Evolutionary conservation across 2,329 filamentous ascomycete genomes (phyloP).

Genomic region (Penicillium sp.): DNA sequence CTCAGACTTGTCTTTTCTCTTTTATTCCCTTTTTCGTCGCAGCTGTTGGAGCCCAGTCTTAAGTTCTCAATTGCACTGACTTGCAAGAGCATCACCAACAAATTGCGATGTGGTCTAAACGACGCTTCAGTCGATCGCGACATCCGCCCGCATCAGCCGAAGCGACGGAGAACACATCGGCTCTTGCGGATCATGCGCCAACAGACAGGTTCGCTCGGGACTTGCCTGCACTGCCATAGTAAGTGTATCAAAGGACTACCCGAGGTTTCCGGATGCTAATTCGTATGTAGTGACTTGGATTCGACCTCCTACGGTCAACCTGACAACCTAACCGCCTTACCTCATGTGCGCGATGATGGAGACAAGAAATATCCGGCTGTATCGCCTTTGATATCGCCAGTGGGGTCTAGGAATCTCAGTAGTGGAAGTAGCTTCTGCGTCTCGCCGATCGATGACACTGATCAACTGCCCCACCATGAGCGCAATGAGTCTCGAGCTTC

Average conservation of each 20-base stretch:
- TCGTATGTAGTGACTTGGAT: slow-evolving; percentile 5
- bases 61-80: background rate
- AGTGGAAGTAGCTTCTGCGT: slow-evolving; percentile 23
- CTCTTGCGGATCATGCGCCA: slow-evolving; percentile 30
- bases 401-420: slow-evolving; percentile 4
- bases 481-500: slow-evolving; percentile 3
- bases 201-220: slow-evolving; percentile 27
- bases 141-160: slow-evolving; percentile 45
- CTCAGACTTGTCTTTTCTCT: background rate
- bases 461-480: slow-evolving; percentile 3
- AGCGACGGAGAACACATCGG: slow-evolving; percentile 42
- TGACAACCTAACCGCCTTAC: background rate
- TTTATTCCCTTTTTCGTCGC: background rate
- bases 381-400: slow-evolving; percentile 16
- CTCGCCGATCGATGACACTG: slow-evolving; percentile 16
- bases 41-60: background rate
- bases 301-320: slow-evolving; percentile 3
- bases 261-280: slow-evolving; percentile 1
- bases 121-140: slow-evolving; percentile 42
- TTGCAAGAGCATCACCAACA: background rate
- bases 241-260: slow-evolving; percentile 1
- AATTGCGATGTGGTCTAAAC: slow-evolving; percentile 52
- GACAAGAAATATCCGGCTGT: slow-evolving; percentile 11
- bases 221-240: slow-evolving; percentile 27
- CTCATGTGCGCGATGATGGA: slow-evolving; percentile 2